Percentiles rank a stretch among this genome's conserved stretches.
These are phyloP conservation scores for Verbascum thapsus DNA, from an alignment of 257 asterid genomes.

Conservation along the genomic window DNA sequence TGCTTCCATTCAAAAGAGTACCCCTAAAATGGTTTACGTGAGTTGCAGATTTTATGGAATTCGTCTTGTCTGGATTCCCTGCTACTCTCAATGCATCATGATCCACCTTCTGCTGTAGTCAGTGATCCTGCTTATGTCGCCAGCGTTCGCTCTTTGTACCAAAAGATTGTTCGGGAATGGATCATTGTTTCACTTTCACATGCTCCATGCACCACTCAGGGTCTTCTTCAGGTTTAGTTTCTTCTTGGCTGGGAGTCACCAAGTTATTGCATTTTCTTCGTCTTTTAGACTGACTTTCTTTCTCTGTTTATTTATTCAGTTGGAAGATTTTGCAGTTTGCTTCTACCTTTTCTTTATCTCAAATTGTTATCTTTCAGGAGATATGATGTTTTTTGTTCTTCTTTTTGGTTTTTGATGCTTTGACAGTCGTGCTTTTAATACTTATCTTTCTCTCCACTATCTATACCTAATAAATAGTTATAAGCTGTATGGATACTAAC, in stretches of 20 bases:
- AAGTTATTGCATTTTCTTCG: conserved; percentile 23
- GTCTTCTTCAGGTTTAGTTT: conserved; percentile 90
- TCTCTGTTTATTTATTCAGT: background rate
- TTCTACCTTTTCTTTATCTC: conserved; percentile 14
- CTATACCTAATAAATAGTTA: conserved; percentile 4
- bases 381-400: background rate
- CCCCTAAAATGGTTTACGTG: conserved; percentile 27
- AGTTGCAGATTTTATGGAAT: conserved; percentile 85
- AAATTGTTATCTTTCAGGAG: background rate
- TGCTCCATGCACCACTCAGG: conserved; percentile 99
- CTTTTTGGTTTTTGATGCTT: background rate
- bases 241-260: conserved; percentile 20
- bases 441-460: conserved; percentile 8
- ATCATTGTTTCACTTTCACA: conserved; percentile 86
- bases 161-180: conserved; percentile 93
- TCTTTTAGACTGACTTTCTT: background rate
- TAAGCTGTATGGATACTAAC: conserved; percentile 13
- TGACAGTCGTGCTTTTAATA: conserved; percentile 2
- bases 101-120: conserved; percentile 83
- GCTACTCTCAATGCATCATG: conserved; percentile 83
- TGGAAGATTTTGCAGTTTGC: conserved; percentile 26
- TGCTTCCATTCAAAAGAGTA: conserved; percentile 33
- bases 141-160: conserved; percentile 87
- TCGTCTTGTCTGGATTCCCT: conserved; percentile 89
- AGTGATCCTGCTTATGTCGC: conserved; percentile 95